These are phyloP conservation scores for Coleophoma crateriformis DNA, from an alignment of 2,329 filamentous ascomycete species.

Conservation along the genomic window DNA sequence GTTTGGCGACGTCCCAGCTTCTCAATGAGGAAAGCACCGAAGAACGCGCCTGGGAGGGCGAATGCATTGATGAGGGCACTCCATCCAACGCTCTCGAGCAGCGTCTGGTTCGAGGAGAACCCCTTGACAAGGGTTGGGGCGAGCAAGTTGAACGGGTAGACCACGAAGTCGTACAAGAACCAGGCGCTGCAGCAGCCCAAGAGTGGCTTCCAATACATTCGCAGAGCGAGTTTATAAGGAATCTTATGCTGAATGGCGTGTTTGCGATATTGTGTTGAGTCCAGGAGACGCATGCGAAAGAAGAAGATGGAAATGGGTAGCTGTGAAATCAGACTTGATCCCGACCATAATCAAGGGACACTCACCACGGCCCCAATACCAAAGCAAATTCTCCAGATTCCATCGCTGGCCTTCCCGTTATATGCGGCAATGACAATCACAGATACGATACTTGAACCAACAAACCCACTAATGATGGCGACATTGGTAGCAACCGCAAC, in stretches of 20 bases:
- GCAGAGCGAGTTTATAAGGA: slow-evolving; percentile 45
- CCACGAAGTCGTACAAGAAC: slow-evolving; percentile 21
- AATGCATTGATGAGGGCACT: slow-evolving; percentile 21
- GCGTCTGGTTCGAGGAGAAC: slow-evolving; percentile 12
- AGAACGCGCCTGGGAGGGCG: slow-evolving; percentile 25
- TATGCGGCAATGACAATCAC: slow-evolving; percentile 45
- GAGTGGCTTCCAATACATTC: slow-evolving; percentile 58
- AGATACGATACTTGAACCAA: slow-evolving; percentile 42
- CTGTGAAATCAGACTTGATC: slow-evolving; percentile 42
- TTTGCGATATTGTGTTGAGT: slow-evolving; percentile 36
- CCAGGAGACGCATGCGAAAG: slow-evolving; percentile 45
- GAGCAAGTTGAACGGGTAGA: slow-evolving; percentile 16
- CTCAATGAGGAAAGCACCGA: slow-evolving; percentile 28
- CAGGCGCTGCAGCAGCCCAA: slow-evolving; percentile 1
- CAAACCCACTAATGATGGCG: slow-evolving; percentile 43
- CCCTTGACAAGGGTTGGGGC: slow-evolving; percentile 14
- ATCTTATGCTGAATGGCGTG: slow-evolving; percentile 31
- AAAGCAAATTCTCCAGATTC: slow-evolving; percentile 46
- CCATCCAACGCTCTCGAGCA: slow-evolving; percentile 21
- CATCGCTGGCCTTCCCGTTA: slow-evolving; percentile 31
- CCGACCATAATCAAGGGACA: background rate
- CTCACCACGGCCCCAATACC: slow-evolving; percentile 37
- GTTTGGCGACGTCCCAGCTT: slow-evolving; percentile 26
- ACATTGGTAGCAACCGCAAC: slow-evolving; percentile 50
- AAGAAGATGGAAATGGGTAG: slow-evolving; percentile 44